phyloP scores from a whole-genome alignment of 2,329 filamentous ascomycete genomes.

The Pseudocercospora cruenta region DNA sequence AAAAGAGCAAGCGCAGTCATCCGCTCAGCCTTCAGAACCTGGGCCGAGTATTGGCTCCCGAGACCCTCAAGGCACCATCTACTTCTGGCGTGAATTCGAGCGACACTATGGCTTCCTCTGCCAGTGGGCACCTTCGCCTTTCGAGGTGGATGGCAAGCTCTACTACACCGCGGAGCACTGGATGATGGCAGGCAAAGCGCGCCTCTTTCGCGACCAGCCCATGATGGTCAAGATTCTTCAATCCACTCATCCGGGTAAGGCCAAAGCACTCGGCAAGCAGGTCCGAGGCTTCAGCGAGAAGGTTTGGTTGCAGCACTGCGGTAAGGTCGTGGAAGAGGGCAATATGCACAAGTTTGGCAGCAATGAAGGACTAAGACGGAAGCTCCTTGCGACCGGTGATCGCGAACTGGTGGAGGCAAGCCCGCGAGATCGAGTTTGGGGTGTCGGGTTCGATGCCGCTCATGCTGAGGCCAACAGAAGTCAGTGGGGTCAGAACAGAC shows the following conservation, averaged over 20 bases:
- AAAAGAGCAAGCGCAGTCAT: not conserved
- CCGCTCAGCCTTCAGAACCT: not conserved
- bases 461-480: constrained; percentile 46
- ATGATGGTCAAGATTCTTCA: constrained; percentile 56
- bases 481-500: constrained; percentile 57
- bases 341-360: constrained; percentile 63
- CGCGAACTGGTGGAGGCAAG: constrained; percentile 61
- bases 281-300: constrained; percentile 57
- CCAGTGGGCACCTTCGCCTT: constrained; percentile 63
- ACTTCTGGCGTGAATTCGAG: constrained; percentile 47
- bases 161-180: constrained; percentile 50
- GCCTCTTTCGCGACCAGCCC: constrained; percentile 45
- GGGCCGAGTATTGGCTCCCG: not conserved
- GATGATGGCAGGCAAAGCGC: constrained; percentile 53
- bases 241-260: constrained; percentile 50
- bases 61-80: constrained; percentile 26
- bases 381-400: constrained; percentile 49
- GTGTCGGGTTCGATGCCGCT: constrained; percentile 61
- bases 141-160: constrained; percentile 44
- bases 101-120: constrained; percentile 58
- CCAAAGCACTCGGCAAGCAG: constrained; percentile 59
- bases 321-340: constrained; percentile 58
- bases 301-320: constrained; percentile 48
- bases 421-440: constrained; percentile 67
- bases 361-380: constrained; percentile 45